phyloP scores from a whole-genome alignment of 2,329 filamentous ascomycete genomes.

The Plenodomus lindquistii region DNA sequence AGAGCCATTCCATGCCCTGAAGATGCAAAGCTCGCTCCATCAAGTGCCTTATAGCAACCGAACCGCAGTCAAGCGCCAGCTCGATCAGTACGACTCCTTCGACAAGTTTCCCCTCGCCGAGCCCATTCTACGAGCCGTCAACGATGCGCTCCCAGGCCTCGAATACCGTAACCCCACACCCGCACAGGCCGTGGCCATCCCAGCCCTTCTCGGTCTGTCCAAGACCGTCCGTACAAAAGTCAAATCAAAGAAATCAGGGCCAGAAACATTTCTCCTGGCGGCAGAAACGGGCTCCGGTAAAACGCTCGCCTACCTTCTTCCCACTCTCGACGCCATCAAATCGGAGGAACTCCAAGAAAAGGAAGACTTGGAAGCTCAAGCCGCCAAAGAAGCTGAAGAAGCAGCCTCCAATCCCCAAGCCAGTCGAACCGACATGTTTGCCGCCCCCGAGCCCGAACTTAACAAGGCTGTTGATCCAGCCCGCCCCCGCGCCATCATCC shows the following conservation, averaged over 20 bases:
- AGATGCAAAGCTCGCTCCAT: constrained; percentile 85
- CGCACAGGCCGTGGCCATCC: constrained; percentile 86
- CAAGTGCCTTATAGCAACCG: constrained; percentile 75
- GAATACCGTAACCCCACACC: constrained; percentile 80
- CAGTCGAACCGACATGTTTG: constrained; percentile 57
- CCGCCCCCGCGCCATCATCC: constrained; percentile 79
- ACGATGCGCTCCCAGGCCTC: constrained; percentile 76
- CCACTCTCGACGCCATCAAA: constrained; percentile 84
- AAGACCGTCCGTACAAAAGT: constrained; percentile 38
- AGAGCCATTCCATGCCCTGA: constrained; percentile 76
- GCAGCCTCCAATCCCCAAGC: constrained; percentile 32
- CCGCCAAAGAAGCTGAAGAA: constrained; percentile 56
- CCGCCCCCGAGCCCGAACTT: constrained; percentile 61
- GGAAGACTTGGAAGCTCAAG: constrained; percentile 53
- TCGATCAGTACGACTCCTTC: constrained; percentile 74
- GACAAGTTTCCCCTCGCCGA: constrained; percentile 78
- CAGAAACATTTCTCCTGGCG: constrained; percentile 77
- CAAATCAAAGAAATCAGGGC: constrained; percentile 41
- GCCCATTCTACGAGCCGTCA: constrained; percentile 70
- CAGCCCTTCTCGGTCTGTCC: constrained; percentile 69
- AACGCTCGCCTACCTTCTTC: constrained; percentile 89
- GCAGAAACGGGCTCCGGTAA: constrained; percentile 98
- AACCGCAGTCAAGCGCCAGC: constrained; percentile 62
- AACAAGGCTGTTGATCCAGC: constrained; percentile 69
- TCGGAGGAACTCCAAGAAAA: constrained; percentile 62